phyloP scores from a whole-genome alignment of 2,329 filamentous ascomycete species.

The Lithohypha guttulata region DNA sequence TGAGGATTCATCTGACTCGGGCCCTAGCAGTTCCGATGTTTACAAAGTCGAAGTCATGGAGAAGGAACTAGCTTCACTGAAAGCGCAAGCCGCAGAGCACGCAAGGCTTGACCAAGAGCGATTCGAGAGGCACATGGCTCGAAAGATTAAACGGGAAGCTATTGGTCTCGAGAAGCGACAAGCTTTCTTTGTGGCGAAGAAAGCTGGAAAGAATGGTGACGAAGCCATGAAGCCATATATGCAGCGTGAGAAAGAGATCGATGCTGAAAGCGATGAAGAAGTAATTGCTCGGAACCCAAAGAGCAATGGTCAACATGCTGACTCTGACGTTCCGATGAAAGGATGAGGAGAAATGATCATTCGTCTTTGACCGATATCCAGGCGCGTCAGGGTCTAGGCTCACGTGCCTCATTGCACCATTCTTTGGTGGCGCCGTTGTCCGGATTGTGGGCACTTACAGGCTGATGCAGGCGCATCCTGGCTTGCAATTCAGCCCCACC shows the following conservation, averaged over 20 bases:
- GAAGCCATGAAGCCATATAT: slow-evolving; percentile 30
- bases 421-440: too few relatives aligned
- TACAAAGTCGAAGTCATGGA: slow-evolving; percentile 24
- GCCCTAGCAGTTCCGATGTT: slow-evolving; percentile 16
- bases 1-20: slow-evolving; percentile 21
- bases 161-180: slow-evolving; percentile 31
- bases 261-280: slow-evolving; percentile 27
- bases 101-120: slow-evolving; percentile 31
- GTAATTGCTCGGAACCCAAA: background rate
- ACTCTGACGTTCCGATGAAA: slow-evolving; percentile 5
- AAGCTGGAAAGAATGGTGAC: slow-evolving; percentile 31
- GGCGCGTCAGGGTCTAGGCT: too few relatives aligned
- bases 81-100: slow-evolving; percentile 24
- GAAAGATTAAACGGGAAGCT: slow-evolving; percentile 30
- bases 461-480: background rate
- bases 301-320: too few relatives aligned
- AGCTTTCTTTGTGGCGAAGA: slow-evolving; percentile 36
- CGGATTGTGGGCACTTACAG: too few relatives aligned
- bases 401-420: too few relatives aligned
- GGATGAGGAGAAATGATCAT: too few relatives aligned
- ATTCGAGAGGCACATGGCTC: slow-evolving; percentile 27
- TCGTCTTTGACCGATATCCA: too few relatives aligned
- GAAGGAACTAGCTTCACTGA: slow-evolving; percentile 30
- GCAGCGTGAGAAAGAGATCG: slow-evolving; percentile 24
- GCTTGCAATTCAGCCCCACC: slow-evolving; percentile 4